Evolutionary conservation across 345 rosid genomes (phyloP).

Genomic region (Ceriops tagal): DNA sequence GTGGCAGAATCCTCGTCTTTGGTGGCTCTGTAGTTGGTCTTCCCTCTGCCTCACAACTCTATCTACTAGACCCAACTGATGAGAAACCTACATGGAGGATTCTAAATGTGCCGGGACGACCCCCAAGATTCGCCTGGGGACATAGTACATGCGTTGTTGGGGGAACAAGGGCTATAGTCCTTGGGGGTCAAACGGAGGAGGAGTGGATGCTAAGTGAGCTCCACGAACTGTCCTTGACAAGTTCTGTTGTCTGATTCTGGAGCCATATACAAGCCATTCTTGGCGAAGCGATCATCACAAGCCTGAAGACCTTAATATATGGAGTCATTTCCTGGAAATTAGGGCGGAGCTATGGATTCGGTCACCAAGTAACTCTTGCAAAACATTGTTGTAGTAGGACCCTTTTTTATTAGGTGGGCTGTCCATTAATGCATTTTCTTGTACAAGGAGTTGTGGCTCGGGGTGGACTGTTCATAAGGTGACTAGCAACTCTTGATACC

Average conservation of each 20-base stretch:
- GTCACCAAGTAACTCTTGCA: slow-evolving; percentile 19
- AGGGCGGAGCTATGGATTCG: slow-evolving; percentile 16
- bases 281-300: slow-evolving; percentile 2
- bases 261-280: neutral
- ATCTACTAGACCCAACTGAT: slow-evolving; percentile 77
- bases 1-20: slow-evolving; percentile 77
- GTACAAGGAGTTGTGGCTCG: slow-evolving; percentile 29
- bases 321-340: slow-evolving; percentile 16
- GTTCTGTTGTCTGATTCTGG: slow-evolving; percentile 45
- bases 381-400: slow-evolving; percentile 17
- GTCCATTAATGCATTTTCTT: slow-evolving; percentile 26
- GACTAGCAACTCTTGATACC: slow-evolving; percentile 21
- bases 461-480: slow-evolving; percentile 26
- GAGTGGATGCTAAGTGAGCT: slow-evolving; percentile 93
- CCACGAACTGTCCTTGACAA: slow-evolving; percentile 70
- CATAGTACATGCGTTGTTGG: slow-evolving; percentile 92
- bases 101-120: slow-evolving; percentile 74
- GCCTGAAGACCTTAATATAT: slow-evolving; percentile 11
- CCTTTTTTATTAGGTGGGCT: slow-evolving; percentile 26
- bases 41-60: slow-evolving; percentile 88
- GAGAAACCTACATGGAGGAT: slow-evolving; percentile 91
- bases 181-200: slow-evolving; percentile 90
- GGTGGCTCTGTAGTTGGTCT: slow-evolving; percentile 91
- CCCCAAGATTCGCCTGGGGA: slow-evolving; percentile 92
- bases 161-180: slow-evolving; percentile 80